These are phyloP conservation scores for barrel medic (Medicago truncatula) DNA, from an alignment of 306 rosid genomes.

Conservation along the genomic window DNA sequence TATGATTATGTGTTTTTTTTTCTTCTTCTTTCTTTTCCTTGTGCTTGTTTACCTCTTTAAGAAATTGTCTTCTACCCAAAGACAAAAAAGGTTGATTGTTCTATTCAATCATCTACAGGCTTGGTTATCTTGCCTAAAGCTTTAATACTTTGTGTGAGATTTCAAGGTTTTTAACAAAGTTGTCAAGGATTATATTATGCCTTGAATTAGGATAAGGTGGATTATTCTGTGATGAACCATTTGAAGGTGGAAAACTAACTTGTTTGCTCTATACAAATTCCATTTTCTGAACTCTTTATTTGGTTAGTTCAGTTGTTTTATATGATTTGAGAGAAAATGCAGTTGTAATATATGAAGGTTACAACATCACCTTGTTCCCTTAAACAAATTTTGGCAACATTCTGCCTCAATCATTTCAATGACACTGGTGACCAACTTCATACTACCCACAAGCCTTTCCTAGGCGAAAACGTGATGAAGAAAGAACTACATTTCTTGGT, in stretches of 20 bases:
- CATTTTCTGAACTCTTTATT: constrained; percentile 29
- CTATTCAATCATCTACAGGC: constrained; percentile 8
- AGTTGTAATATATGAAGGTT: constrained; percentile 18
- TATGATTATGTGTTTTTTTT: constrained; percentile 9
- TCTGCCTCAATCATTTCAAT: constrained; percentile 24
- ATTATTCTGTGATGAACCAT: constrained; percentile 25
- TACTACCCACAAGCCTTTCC: background rate
- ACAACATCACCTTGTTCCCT: background rate
- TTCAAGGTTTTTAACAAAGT: constrained; percentile 11
- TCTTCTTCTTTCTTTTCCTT: background rate
- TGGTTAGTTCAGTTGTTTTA: constrained; percentile 38
- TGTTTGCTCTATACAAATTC: constrained; percentile 1
- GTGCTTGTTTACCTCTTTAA: constrained; percentile 16
- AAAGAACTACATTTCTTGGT: constrained; percentile 15
- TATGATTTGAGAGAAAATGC: constrained; percentile 9
- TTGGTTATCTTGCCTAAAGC: constrained; percentile 20
- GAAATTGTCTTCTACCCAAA: constrained; percentile 9
- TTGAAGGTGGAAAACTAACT: constrained; percentile 22
- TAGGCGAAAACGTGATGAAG: background rate
- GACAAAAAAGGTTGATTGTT: background rate
- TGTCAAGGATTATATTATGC: constrained; percentile 31
- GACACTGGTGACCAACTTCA: constrained; percentile 10
- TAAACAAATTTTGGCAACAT: background rate
- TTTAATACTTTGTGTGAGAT: constrained; percentile 25
- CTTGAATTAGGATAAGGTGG: constrained; percentile 31